Conservation (phyloP, 495 filamentous ascomycete genomes). For the Apiosordaria backusii region DNA sequence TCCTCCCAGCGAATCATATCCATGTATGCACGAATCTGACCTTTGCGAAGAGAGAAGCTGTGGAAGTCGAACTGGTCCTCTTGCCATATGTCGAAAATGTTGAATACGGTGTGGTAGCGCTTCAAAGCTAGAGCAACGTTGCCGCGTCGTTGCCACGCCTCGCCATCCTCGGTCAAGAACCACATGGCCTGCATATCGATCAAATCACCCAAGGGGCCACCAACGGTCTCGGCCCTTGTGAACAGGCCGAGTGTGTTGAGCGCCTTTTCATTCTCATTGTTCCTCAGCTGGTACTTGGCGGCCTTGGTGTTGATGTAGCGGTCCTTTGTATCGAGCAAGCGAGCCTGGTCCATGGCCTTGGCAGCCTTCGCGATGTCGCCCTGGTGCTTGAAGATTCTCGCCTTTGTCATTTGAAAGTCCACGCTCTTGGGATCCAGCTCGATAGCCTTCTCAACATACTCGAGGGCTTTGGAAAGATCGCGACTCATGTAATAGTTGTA, state of each 20-base stretch:
- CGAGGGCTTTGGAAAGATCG: conserved; percentile 73
- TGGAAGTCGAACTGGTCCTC: conserved; percentile 99
- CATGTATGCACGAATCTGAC: conserved; percentile 89
- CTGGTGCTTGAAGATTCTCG: conserved; percentile 89
- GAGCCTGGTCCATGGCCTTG: conserved; percentile 82
- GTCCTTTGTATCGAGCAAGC: conserved; percentile 79
- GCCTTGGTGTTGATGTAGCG: conserved; percentile 98
- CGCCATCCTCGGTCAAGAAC: conserved; percentile 93
- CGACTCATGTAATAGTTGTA: conserved; percentile 90
- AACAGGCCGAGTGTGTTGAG: conserved; percentile 91
- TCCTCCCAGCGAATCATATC: conserved; percentile 98
- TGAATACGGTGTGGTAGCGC: conserved; percentile 76
- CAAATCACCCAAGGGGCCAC: conserved; percentile 84
- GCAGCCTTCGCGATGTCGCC: conserved; percentile 78
- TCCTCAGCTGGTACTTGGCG: conserved; percentile 93
- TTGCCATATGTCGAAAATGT: conserved; percentile 95
- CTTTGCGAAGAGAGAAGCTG: conserved; percentile 90
- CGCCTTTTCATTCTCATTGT: conserved; percentile 81
- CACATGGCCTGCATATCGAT: conserved; percentile 99
- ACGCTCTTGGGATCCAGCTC: conserved; percentile 71
- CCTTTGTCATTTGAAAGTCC: conserved; percentile 93
- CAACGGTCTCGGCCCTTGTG: conserved; percentile 78
- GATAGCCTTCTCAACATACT: conserved; percentile 80
- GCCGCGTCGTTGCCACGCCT: conserved; percentile 79
- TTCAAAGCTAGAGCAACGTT: conserved; percentile 86